Percentiles rank a stretch among this genome's conserved stretches.
Evolutionary conservation across 176 grass and related monocot species (phyloP).

Genomic region (Alopecurus myosuroides): DNA sequence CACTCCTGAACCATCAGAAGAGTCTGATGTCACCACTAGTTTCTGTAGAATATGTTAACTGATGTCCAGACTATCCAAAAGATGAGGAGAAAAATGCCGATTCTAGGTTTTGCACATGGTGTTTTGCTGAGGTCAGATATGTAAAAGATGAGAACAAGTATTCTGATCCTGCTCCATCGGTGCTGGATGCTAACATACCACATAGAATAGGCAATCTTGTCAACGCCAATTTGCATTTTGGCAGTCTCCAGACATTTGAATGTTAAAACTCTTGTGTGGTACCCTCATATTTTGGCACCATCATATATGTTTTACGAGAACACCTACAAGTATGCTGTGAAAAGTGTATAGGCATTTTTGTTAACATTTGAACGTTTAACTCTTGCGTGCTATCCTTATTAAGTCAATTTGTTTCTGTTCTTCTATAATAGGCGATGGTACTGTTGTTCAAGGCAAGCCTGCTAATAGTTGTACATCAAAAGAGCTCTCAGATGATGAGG

Average conservation of each 20-base stretch:
- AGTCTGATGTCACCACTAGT: background rate
- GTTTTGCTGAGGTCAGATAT: background rate
- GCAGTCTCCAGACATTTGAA: background rate
- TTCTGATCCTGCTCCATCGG: slow-evolving; percentile 9
- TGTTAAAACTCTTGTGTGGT: background rate
- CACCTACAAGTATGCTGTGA: background rate
- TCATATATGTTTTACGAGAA: background rate
- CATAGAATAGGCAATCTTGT: background rate
- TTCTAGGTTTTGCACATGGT: background rate
- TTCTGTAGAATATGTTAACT: slow-evolving; percentile 1
- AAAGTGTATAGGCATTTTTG: background rate
- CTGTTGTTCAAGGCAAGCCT: slow-evolving; percentile 33
- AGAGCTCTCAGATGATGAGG: slow-evolving; percentile 58
- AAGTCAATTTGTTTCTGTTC: slow-evolving; percentile 8
- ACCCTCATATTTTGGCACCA: background rate
- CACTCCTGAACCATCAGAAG: slow-evolving; percentile 11
- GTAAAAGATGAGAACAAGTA: background rate
- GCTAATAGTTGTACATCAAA: slow-evolving; percentile 60
- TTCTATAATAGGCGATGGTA: slow-evolving; percentile 30
- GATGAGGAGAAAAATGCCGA: background rate
- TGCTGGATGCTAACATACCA: background rate
- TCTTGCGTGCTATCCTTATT: slow-evolving; percentile 14
- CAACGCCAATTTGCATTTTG: background rate
- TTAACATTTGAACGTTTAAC: background rate
- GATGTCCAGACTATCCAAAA: background rate